Base-by-base conservation (phyloP, 331 rosid species). In the Saraca asoca region DNA sequence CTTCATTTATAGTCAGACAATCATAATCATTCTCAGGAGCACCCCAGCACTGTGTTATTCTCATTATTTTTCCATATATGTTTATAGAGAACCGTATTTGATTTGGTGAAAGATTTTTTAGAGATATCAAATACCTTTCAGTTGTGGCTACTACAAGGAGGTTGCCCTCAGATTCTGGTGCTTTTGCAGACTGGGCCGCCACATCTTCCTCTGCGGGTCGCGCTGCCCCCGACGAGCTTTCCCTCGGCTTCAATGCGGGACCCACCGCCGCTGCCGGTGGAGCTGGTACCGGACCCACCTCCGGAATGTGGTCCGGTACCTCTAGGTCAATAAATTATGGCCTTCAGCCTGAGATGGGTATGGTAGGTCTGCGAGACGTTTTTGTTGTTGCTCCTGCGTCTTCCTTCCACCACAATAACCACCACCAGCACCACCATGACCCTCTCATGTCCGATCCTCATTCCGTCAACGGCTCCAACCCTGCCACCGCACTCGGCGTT, bases 101-200 rank as follows among this genome's bases (percentile, higher is more conserved):
- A 24, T 24, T 24, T 1, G 31, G 31, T 24, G 31, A 3, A 24
- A 24, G 31, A 24, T 10, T 39, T 8, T 10, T 39, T 7, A 7
- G 41, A 37, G 43, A 7, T 8, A 35, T 48, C 41, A 75, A 18
- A 15, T 19, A 58, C 46, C 42, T 48, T 24, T 53, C 83, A 85
- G 94, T 85, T 85, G 95, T 90, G 96, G 96, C 98, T 89, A 93
- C 98, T 81, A 82, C 95, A 79, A 87, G 96, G 88, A 84, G 96
- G 75, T 68, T 87, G 48, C 83, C 91, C 68, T 93, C 96, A 39
- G 98, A 89, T 78, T 85, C 98, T 42, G 96, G 96, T 43, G 98
- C 96, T 35, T 93, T 89, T 44, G 95, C 95, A 1, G 98, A 89
- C 64, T 93, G 96, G 98, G 91, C 83, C 38, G 79, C 88, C 7